Conservation (phyloP, 805 yeast genomes). For the Pichia rugopelliculosa region DNA sequence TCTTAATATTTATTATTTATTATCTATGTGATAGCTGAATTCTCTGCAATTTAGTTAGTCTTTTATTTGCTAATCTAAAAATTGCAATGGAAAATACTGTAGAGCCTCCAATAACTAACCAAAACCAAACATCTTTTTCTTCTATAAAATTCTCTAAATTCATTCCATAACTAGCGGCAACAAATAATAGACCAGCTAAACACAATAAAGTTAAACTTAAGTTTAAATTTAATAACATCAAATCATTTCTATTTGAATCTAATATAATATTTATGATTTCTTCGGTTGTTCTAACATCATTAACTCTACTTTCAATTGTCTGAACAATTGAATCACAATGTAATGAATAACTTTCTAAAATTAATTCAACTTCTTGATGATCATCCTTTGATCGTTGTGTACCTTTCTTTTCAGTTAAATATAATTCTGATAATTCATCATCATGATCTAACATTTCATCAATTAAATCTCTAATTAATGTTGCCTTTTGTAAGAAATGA, state of each 20-base stretch:
- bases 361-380: conserved; percentile 83
- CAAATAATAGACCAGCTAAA: conserved; percentile 69
- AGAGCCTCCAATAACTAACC: conserved; percentile 40
- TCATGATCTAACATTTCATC: conserved; percentile 85
- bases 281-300: conserved; percentile 88
- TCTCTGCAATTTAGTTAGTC: conserved; percentile 58
- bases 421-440: conserved; percentile 76
- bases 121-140: conserved; percentile 67
- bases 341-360: conserved; percentile 83
- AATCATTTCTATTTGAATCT: conserved; percentile 89
- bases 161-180: conserved; percentile 93
- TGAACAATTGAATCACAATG: conserved; percentile 94
- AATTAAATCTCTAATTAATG: conserved; percentile 71
- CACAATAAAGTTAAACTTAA: conserved; percentile 80
- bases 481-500: conserved; percentile 77
- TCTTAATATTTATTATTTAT: not conserved
- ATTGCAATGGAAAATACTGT: conserved; percentile 35
- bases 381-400: conserved; percentile 46
- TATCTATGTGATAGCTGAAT: conserved; percentile 33
- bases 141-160: conserved; percentile 89
- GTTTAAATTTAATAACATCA: conserved; percentile 79
- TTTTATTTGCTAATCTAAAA: conserved; percentile 46
- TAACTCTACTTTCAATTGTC: conserved; percentile 64
- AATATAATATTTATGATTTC: conserved; percentile 89
- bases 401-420: conserved; percentile 58